Percentiles rank a stretch among this genome's conserved stretches.
Evolutionary conservation across 192 early-diverging fungal species (phyloP).

Genomic region (Coemansia sp.): DNA sequence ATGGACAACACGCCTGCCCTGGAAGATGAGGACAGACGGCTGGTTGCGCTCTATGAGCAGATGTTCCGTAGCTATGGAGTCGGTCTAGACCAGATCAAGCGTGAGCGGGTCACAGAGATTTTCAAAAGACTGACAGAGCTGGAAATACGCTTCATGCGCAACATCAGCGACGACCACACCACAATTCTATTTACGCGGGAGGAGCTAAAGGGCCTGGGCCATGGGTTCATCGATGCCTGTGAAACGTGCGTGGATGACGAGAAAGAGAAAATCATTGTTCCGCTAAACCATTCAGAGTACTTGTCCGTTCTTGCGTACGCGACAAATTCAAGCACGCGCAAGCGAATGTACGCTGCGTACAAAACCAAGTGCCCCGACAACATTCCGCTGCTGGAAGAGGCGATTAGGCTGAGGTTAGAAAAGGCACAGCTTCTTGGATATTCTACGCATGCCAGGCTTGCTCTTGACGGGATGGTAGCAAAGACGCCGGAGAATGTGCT

Average conservation of each 20-base stretch:
- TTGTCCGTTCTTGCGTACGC: slow-evolving; percentile 4
- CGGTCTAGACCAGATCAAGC: not conserved
- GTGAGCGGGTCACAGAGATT: not conserved
- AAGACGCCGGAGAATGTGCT: slow-evolving; percentile 60
- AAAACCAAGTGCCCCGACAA: slow-evolving; percentile 37
- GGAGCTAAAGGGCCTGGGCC: slow-evolving; percentile 5
- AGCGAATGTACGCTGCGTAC: slow-evolving; percentile 1
- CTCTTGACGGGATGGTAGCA: slow-evolving; percentile 71
- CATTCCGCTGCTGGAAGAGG: slow-evolving; percentile 55
- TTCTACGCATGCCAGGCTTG: slow-evolving; percentile 61
- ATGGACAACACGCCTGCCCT: slow-evolving; percentile 27
- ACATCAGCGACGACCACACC: slow-evolving; percentile 5
- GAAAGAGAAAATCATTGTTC: not conserved
- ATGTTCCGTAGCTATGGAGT: slow-evolving; percentile 67
- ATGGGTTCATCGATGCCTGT: not conserved
- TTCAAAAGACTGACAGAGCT: slow-evolving; percentile 11
- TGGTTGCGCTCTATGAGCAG: slow-evolving; percentile 59
- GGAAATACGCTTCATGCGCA: not conserved
- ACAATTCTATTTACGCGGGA: slow-evolving; percentile 8
- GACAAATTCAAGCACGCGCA: not conserved
- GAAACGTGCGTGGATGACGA: slow-evolving; percentile 1
- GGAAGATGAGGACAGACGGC: slow-evolving; percentile 59
- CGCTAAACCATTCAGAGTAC: slow-evolving; percentile 1
- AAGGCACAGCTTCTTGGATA: slow-evolving; percentile 63
- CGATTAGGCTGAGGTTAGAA: slow-evolving; percentile 48